These are phyloP conservation scores for Stemphylium beticola DNA, from an alignment of 2,329 filamentous ascomycete species.

Conservation along the genomic window DNA sequence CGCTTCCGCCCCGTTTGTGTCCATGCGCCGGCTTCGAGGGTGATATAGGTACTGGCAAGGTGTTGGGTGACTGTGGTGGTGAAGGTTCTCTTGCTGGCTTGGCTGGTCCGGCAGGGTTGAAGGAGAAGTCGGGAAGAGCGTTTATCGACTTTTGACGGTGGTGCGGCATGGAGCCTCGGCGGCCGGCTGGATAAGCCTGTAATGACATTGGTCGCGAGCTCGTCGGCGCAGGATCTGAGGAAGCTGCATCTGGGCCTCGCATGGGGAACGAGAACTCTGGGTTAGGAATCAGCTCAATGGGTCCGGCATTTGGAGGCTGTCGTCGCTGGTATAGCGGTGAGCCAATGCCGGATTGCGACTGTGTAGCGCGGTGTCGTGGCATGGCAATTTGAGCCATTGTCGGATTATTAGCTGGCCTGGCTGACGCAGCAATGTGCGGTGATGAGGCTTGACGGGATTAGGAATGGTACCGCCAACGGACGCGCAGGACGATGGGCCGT, in stretches of 20 bases:
- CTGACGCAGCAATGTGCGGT: slow-evolving; percentile 32
- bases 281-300: slow-evolving; percentile 55
- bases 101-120: slow-evolving; percentile 54
- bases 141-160: slow-evolving; percentile 51
- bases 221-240: slow-evolving; percentile 41
- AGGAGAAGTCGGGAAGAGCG: slow-evolving; percentile 56
- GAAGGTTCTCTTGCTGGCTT: slow-evolving; percentile 37
- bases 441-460: slow-evolving; percentile 38
- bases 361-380: slow-evolving; percentile 50
- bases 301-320: slow-evolving; percentile 38
- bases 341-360: slow-evolving; percentile 44
- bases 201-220: slow-evolving; percentile 47
- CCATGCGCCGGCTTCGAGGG: slow-evolving; percentile 63
- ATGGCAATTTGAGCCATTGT: slow-evolving; percentile 48
- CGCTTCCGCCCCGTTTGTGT: slow-evolving; percentile 80
- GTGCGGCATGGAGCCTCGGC: slow-evolving; percentile 43
- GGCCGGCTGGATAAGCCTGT: slow-evolving; percentile 42
- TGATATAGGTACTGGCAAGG: slow-evolving; percentile 47
- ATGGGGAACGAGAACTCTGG: slow-evolving; percentile 58
- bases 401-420: slow-evolving; percentile 31
- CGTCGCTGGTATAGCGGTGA: slow-evolving; percentile 49
- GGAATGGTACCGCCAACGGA: slow-evolving; percentile 31
- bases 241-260: slow-evolving; percentile 38
- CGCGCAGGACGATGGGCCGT: slow-evolving; percentile 29
- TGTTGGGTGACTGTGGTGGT: slow-evolving; percentile 49